phyloP scores from a whole-genome alignment of 345 rosid genomes.

The Passiflora organensis region DNA sequence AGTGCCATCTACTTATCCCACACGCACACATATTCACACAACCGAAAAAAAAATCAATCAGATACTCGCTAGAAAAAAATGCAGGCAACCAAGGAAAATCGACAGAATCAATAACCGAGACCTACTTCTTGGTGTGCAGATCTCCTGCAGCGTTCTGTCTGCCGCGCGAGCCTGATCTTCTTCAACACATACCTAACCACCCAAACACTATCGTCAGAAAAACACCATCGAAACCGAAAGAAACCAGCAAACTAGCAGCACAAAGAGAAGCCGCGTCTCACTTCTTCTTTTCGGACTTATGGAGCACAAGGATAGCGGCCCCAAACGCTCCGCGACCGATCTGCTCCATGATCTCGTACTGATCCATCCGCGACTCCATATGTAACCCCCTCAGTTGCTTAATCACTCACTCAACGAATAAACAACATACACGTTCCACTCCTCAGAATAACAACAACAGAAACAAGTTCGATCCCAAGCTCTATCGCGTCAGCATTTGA shows the following conservation, averaged over 20 bases:
- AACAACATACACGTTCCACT: neutral
- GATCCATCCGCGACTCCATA: constrained; percentile 98
- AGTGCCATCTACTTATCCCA: constrained; percentile 70
- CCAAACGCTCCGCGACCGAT: constrained; percentile 99
- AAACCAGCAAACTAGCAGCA: neutral
- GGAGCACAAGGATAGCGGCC: constrained; percentile 90
- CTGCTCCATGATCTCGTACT: constrained; percentile 98
- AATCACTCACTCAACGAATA: constrained; percentile 11
- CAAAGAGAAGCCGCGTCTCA: constrained; percentile 11
- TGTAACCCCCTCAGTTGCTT: constrained; percentile 10
- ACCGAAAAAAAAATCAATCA: constrained; percentile 1
- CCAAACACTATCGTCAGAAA: neutral
- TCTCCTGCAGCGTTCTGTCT: constrained; percentile 92
- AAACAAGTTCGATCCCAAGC: too few relatives aligned
- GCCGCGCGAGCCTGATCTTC: constrained; percentile 96
- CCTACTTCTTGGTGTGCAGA: constrained; percentile 97
- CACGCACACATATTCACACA: neutral
- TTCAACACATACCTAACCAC: constrained; percentile 85
- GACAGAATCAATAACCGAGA: constrained; percentile 5
- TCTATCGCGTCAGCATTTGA: too few relatives aligned
- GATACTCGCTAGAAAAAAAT: neutral
- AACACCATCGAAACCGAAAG: neutral
- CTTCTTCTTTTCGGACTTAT: constrained; percentile 92
- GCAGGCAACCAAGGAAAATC: too few relatives aligned
- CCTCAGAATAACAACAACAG: too few relatives aligned